A percentile compares a stretch with the other conserved stretches of the same genome.
Conservation (phyloP, 805 yeast genomes). For the Candida railenensis region DNA sequence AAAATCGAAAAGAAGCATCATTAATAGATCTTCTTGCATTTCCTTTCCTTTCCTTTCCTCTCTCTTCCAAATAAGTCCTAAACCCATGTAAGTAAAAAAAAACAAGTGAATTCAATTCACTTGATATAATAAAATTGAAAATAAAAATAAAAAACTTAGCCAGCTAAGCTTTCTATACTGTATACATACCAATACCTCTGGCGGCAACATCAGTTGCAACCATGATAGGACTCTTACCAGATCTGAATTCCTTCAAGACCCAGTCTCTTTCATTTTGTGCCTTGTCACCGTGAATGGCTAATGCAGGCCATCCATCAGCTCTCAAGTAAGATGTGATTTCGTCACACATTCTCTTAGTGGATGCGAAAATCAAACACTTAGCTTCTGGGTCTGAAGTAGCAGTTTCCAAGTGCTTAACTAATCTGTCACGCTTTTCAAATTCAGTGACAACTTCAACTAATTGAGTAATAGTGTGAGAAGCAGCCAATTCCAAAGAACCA, state of each 20-base stretch:
- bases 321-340: slow-evolving; percentile 88
- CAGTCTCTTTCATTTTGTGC: slow-evolving; percentile 98
- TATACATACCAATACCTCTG: slow-evolving; percentile 96
- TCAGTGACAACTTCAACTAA: slow-evolving; percentile 87
- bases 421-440: slow-evolving; percentile 91
- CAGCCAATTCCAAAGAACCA: slow-evolving; percentile 94
- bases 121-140: slow-evolving; percentile 4
- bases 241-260: slow-evolving; percentile 91
- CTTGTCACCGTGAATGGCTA: slow-evolving; percentile 98
- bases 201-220: slow-evolving; percentile 99
- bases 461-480: slow-evolving; percentile 95
- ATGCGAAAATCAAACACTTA: slow-evolving; percentile 84
- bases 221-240: slow-evolving; percentile 94
- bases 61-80: not conserved
- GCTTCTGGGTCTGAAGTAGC: slow-evolving; percentile 71
- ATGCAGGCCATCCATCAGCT: slow-evolving; percentile 97
- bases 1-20: not conserved
- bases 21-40: not conserved
- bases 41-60: not conserved
- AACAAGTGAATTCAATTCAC: slow-evolving; percentile 2
- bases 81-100: slow-evolving; percentile 11
- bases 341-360: slow-evolving; percentile 98
- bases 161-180: not conserved
- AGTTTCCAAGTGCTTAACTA: slow-evolving; percentile 75
- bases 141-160: slow-evolving; percentile 5